phyloP scores from a whole-genome alignment of 2,329 filamentous ascomycete genomes.

The Ceratocystis albifundus region DNA sequence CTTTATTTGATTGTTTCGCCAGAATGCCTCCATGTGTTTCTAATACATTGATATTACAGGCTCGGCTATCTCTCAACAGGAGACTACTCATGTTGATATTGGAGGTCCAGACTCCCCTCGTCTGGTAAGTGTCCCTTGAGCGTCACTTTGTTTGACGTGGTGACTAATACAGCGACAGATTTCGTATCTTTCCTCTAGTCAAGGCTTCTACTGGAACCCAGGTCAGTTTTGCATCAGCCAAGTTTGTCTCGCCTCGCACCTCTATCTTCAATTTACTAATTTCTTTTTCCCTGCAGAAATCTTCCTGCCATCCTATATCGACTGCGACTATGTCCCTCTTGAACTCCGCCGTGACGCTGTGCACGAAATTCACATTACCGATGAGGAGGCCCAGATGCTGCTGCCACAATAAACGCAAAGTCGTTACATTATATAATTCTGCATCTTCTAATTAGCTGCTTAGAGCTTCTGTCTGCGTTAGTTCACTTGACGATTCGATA shows the following conservation, averaged over 20 bases:
- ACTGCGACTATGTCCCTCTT: slow-evolving; percentile 62
- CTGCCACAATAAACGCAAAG: slow-evolving; percentile 44
- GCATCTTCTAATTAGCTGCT: not conserved
- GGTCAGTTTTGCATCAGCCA: slow-evolving; percentile 35
- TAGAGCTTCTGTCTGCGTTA: not conserved
- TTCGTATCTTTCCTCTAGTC: slow-evolving; percentile 65
- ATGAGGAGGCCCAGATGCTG: slow-evolving; percentile 61
- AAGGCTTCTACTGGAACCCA: slow-evolving; percentile 76
- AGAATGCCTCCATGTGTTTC: slow-evolving; percentile 2
- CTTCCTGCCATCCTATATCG: slow-evolving; percentile 67
- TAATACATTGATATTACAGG: slow-evolving; percentile 37
- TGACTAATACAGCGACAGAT: slow-evolving; percentile 41
- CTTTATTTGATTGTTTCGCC: not conserved
- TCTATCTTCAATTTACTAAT: slow-evolving; percentile 11
- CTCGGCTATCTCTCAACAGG: slow-evolving; percentile 58
- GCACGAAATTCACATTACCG: slow-evolving; percentile 63
- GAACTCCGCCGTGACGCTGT: slow-evolving; percentile 67
- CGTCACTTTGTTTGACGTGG: not conserved
- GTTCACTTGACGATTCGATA: not conserved
- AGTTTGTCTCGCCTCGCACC: not conserved
- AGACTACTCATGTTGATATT: slow-evolving; percentile 72
- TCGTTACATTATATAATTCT: not conserved
- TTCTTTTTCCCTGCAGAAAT: slow-evolving; percentile 46
- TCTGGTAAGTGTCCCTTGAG: slow-evolving; percentile 47
- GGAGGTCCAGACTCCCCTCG: slow-evolving; percentile 62